A percentile compares a stretch with the other conserved stretches of the same genome.
Conservation (phyloP, 1,284 basidiomycete species). For the Tilletia horrida region DNA sequence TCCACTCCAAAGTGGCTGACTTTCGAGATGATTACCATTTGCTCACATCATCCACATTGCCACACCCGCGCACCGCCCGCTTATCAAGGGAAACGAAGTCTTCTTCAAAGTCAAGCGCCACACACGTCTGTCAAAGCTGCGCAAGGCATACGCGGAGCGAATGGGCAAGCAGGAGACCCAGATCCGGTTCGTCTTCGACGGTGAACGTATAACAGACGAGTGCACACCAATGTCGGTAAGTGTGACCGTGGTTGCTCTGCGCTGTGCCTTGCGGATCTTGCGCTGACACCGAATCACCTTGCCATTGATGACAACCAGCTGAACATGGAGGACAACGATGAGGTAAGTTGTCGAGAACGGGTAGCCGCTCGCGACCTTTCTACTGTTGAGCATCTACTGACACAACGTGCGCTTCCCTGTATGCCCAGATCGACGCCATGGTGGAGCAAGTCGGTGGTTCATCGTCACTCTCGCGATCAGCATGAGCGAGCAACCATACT, state of each 20-base stretch:
- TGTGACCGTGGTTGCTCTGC: not conserved
- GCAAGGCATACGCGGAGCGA: slow-evolving; percentile 86
- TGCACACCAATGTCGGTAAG: slow-evolving; percentile 53
- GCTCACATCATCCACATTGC: not conserved
- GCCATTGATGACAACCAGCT: slow-evolving; percentile 30
- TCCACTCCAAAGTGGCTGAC: no score
- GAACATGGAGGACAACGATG: slow-evolving; percentile 53
- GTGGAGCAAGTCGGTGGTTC: slow-evolving; percentile 51
- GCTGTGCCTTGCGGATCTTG: not conserved
- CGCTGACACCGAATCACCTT: not conserved
- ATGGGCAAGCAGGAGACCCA: slow-evolving; percentile 68
- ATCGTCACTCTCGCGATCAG: not conserved
- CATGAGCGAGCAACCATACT: not conserved
- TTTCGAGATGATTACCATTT: not conserved
- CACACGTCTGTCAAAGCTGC: slow-evolving; percentile 87
- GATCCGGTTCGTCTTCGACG: slow-evolving; percentile 54
- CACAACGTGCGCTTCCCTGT: not conserved
- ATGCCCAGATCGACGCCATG: slow-evolving; percentile 50
- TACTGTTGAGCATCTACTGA: not conserved
- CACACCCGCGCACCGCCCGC: no score
- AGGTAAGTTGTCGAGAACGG: not conserved
- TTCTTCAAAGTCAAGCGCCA: slow-evolving; percentile 98
- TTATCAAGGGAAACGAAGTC: slow-evolving; percentile 73
- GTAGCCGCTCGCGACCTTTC: not conserved
- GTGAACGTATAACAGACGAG: slow-evolving; percentile 50